phyloP scores from a whole-genome alignment of 257 asterid genomes.

The Datura wrightii region DNA sequence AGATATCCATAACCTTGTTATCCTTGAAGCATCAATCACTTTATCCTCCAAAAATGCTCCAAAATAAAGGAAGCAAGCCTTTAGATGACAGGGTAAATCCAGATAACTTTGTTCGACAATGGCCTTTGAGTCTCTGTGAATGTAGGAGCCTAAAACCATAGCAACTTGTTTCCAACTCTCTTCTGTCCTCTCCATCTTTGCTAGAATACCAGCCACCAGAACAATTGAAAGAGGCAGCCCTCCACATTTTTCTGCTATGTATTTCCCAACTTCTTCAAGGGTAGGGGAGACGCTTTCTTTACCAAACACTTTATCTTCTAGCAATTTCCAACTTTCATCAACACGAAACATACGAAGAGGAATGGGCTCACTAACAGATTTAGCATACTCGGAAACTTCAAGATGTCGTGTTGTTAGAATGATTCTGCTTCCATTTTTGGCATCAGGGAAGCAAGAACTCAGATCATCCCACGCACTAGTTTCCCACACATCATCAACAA shows the following conservation, averaged over 20 bases:
- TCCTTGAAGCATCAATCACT: not conserved
- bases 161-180: slow-evolving; percentile 13
- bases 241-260: not conserved
- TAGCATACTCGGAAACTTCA: slow-evolving; percentile 17
- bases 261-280: not conserved
- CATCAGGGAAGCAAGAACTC: slow-evolving; percentile 6
- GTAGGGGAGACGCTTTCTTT: not conserved
- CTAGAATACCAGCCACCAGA: slow-evolving; percentile 34
- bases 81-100: slow-evolving; percentile 32
- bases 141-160: not conserved
- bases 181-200: not conserved
- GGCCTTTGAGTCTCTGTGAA: not conserved
- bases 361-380: not conserved
- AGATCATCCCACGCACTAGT: slow-evolving; percentile 23
- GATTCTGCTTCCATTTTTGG: slow-evolving; percentile 28
- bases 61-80: slow-evolving; percentile 37
- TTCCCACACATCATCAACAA: slow-evolving; percentile 30
- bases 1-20: slow-evolving; percentile 39
- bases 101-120: slow-evolving; percentile 34
- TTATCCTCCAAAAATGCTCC: slow-evolving; percentile 33
- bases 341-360: not conserved
- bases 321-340: slow-evolving; percentile 22
- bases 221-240: slow-evolving; percentile 29
- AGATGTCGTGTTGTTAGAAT: slow-evolving; percentile 29
- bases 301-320: not conserved